Evolutionary conservation across 1,284 basidiomycete species (phyloP).

Genomic region (Inonotus obliquus): DNA sequence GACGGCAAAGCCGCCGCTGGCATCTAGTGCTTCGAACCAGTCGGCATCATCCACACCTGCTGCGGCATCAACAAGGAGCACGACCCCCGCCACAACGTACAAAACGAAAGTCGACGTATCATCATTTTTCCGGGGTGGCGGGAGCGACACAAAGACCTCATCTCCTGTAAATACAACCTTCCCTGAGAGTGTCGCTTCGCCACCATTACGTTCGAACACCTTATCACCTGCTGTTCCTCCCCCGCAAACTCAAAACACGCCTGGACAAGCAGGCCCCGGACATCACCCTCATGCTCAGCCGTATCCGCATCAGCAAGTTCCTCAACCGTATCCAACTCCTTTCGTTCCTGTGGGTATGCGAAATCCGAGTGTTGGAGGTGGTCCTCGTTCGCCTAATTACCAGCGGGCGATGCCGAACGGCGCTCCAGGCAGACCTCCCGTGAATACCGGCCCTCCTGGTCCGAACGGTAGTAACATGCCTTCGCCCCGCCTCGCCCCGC

Average conservation of each 20-base stretch:
- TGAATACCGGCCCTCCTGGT: constrained; percentile 44
- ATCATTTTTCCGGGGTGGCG: constrained; percentile 60
- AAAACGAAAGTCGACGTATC: constrained; percentile 53
- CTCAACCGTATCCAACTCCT: constrained; percentile 10
- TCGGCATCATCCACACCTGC: constrained; percentile 29
- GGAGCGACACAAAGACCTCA: constrained; percentile 35
- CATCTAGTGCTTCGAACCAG: constrained; percentile 30
- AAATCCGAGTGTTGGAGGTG: constrained; percentile 36
- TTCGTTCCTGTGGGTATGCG: constrained; percentile 36
- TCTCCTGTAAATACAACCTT: constrained; percentile 32
- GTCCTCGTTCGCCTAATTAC: constrained; percentile 63
- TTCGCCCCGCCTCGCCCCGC: constrained; percentile 56
- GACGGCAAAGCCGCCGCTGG: constrained; percentile 31
- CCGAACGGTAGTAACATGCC: constrained; percentile 33
- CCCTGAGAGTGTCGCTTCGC: constrained; percentile 37
- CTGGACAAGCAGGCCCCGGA: constrained; percentile 12
- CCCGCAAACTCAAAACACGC: constrained; percentile 30
- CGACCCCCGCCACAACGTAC: constrained; percentile 24
- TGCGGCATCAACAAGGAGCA: constrained; percentile 27
- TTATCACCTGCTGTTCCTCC: constrained; percentile 22
- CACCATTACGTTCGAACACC: constrained; percentile 27
- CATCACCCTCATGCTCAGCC: constrained; percentile 7
- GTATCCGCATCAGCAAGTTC: constrained; percentile 4
- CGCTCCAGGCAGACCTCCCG: constrained; percentile 45
- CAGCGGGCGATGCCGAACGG: constrained; percentile 53